Base-by-base conservation (phyloP, 108 stramenopile genomes). In the Nitzschia palea region DNA sequence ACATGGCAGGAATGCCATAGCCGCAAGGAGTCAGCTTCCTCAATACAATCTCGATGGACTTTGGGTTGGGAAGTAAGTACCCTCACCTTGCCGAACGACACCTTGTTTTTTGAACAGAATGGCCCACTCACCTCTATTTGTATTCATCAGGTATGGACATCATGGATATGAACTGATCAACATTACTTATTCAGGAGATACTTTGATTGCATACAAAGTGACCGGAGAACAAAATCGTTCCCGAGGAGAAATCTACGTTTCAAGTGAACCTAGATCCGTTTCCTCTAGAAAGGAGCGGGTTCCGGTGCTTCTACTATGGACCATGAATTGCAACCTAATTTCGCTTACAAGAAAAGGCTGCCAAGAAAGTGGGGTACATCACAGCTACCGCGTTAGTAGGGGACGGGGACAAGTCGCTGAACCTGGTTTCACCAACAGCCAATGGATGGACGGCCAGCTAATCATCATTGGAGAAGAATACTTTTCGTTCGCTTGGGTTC, bases 61-160 rank as follows among this genome's bases (percentile, higher is more conserved):
- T 33, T 90, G 89, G 89, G 86, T 90, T 31, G 90, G 90, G 60
- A 87, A 89, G 91, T 91, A 80, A 81, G 90, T 83, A 0, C 22
- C 25, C 12, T 30, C 9, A 31, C 22, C n/a, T n/a, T n/a, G n/a
- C n/a, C n/a, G n/a, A n/a, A n/a, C n/a, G n/a, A n/a, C n/a, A n/a
- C 0, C 17, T 44, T 55, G 1, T 14, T 50, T 45, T 58, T 12
- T n/a, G n/a, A n/a, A n/a, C n/a, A n/a, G n/a, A n/a, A n/a, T n/a
- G n/a, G n/a, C n/a, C n/a, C n/a, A n/a, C n/a, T n/a, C n/a, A n/a
- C n/a, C n/a, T n/a, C n/a, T n/a, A n/a, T 43, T 4, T 35, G 23
- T 55, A 36, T 5, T 30, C 17, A 32, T 72, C 57, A 88, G 86
- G 44, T 91, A 86, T 59, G 89, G 89, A 22, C 70, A 72, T 26